Base-by-base conservation (phyloP, 2,329 filamentous ascomycete genomes). In the Lecanicillium sp. region DNA sequence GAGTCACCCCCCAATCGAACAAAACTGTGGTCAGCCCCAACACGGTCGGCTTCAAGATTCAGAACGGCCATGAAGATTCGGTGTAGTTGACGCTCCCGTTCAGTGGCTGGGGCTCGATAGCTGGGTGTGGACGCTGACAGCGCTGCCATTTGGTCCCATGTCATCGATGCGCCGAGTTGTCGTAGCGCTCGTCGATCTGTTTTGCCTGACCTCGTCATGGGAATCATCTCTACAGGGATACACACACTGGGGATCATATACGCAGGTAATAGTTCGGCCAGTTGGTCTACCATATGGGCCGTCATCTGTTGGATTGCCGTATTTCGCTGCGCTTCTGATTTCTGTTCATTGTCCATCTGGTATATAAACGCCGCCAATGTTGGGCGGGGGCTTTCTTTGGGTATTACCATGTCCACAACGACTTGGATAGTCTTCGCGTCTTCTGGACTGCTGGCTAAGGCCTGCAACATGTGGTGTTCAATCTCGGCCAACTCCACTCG, bases 401-500 rank as follows among this genome's bases (percentile, higher is more conserved):
- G 34, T 28, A 36, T 17, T 12, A 41, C 29, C 30, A 37, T 29
- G 25, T 33, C 40, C 4, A 22, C 40, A 3, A 29, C 40, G 17
- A 27, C 7, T 17, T 25, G 14, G 20, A 17, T 25, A 20, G 22
- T 29, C 31, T 2, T 15, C 30, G 25, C 13, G 25, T 13, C 25
- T 28, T 28, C 25, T 28, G 13, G 8, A 13, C 25, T 18, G 29
- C 15, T 25, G 14, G 19, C n/a, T 3, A 42, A n/a, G 14, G 14
- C 28, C 6, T 19, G 29, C 13, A 29, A 32, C 11, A 49, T 37
- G 25, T 42, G 36, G 13, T 44, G 33, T 37, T 51, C 49, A 13
- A 50, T 37, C 13, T 47, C 49, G 14, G 36, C 44, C 10, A 71
- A 56, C 54, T 71, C 77, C 39, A 74, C 59, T 37, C 72, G 54